These are phyloP conservation scores for Blastobotrys apis DNA, from an alignment of 1,139 yeast species.

Conservation along the genomic window DNA sequence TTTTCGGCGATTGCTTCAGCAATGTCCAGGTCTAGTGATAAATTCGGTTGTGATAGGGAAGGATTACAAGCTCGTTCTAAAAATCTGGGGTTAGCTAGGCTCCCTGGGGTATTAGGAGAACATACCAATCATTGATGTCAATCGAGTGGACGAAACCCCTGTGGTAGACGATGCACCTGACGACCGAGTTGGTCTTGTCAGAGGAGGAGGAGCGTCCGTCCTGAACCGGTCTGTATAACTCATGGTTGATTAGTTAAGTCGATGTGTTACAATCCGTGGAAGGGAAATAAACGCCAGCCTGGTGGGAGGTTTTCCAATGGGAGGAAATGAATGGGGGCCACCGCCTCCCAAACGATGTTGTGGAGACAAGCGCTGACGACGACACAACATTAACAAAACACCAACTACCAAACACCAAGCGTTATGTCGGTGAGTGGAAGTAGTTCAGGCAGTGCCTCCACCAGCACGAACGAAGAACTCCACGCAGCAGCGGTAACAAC, in stretches of 20 bases:
- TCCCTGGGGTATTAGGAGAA: neutral
- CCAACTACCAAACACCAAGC: neutral
- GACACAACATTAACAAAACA: neutral
- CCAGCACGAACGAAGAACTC: neutral
- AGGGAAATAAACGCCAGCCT: too few species aligned
- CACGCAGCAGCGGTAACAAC: too few species aligned
- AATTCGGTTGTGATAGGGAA: conserved; percentile 78
- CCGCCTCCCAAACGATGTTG: too few species aligned
- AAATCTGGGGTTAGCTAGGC: conserved; percentile 4
- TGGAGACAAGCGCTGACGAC: too few species aligned
- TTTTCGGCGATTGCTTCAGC: conserved; percentile 91
- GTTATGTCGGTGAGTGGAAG: neutral
- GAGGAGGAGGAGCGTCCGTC: conserved; percentile 26
- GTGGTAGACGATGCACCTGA: too few species aligned
- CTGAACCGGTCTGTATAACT: conserved; percentile 40
- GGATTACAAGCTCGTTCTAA: conserved; percentile 85
- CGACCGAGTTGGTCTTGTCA: conserved; percentile 8
- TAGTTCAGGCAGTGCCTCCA: neutral
- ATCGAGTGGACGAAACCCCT: conserved; percentile 22
- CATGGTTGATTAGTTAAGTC: too few species aligned
- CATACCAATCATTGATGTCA: conserved; percentile 28
- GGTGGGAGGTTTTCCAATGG: neutral
- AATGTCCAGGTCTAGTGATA: conserved; percentile 82
- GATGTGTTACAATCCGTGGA: too few species aligned
- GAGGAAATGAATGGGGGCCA: too few species aligned